Evolutionary conservation across 1,139 yeast genomes (phyloP).

Genomic region (Geotrichum cucujoidarum): DNA sequence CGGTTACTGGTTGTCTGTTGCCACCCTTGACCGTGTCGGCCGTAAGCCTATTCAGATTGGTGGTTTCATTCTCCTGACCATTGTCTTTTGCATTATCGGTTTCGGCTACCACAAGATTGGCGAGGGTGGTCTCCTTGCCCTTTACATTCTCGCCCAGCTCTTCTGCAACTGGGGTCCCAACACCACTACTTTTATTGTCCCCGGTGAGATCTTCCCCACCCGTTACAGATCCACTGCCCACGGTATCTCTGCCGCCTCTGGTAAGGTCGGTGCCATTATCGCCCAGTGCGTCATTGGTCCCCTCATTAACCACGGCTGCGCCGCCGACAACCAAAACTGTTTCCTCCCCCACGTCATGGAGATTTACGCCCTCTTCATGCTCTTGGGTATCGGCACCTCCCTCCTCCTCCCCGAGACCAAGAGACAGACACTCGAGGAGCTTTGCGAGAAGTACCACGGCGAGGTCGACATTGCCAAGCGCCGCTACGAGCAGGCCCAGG

Average conservation of each 20-base stretch:
- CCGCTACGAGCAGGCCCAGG: conserved; percentile 11
- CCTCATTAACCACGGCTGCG: conserved; percentile 70
- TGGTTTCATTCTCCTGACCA: conserved; percentile 56
- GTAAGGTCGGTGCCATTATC: conserved; percentile 94
- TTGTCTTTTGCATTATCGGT: conserved; percentile 57
- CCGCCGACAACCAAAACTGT: conserved; percentile 56
- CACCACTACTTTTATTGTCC: conserved; percentile 89
- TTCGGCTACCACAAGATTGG: conserved; percentile 48
- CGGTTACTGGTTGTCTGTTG: conserved; percentile 60
- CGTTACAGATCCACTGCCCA: conserved; percentile 97
- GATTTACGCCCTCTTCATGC: conserved; percentile 86
- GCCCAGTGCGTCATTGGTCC: conserved; percentile 67
- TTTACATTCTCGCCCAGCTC: conserved; percentile 59
- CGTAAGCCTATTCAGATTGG: conserved; percentile 57
- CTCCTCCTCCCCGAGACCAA: conserved; percentile 81
- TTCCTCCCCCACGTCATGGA: conserved; percentile 89
- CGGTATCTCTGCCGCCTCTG: conserved; percentile 93
- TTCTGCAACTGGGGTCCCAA: conserved; percentile 81
- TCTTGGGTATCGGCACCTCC: conserved; percentile 61
- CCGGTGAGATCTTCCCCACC: conserved; percentile 97
- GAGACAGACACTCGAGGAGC: conserved; percentile 80
- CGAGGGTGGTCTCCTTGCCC: conserved; percentile 54
- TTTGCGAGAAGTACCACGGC: conserved; percentile 71
- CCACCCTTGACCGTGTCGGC: conserved; percentile 56
- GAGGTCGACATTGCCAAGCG: conserved; percentile 53